Conservation (phyloP, 192 early-diverging fungal species). For the Coemansia sp. region DNA sequence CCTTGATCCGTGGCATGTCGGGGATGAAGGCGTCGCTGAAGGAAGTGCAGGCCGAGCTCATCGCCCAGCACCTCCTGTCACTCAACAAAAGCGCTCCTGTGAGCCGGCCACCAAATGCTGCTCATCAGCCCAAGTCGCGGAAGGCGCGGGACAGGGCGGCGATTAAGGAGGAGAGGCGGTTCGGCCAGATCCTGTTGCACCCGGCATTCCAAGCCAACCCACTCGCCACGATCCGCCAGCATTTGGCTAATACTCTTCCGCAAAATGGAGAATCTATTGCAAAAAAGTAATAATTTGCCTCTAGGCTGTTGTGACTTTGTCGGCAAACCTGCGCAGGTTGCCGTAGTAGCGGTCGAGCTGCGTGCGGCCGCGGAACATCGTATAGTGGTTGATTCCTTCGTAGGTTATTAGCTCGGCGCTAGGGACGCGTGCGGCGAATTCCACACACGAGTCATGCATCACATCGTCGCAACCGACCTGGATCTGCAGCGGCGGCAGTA, state of each 20-base stretch:
- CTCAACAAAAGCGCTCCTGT: not conserved
- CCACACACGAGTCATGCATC: constrained; percentile 16
- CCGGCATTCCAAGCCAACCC: constrained; percentile 71
- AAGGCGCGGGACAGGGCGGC: constrained; percentile 64
- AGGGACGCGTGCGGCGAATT: not conserved
- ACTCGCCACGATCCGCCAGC: constrained; percentile 68
- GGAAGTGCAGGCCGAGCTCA: constrained; percentile 21
- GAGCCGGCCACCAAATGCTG: too few species aligned
- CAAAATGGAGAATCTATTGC: not conserved
- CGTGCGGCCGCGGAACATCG: constrained; percentile 20
- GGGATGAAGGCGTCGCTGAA: constrained; percentile 47
- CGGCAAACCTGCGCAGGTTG: constrained; percentile 14
- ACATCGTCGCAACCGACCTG: constrained; percentile 26
- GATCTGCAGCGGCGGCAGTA: constrained; percentile 19
- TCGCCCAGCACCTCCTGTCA: constrained; percentile 18
- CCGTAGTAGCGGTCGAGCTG: constrained; percentile 21
- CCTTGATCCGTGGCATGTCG: constrained; percentile 56
- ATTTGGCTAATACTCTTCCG: constrained; percentile 70
- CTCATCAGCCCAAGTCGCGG: constrained; percentile 16
- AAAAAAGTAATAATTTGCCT: not conserved
- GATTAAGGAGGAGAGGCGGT: constrained; percentile 68
- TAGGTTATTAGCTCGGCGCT: constrained; percentile 15
- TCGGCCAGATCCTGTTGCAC: constrained; percentile 71
- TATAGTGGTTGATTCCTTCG: constrained; percentile 24
- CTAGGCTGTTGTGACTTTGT: not conserved